These are phyloP conservation scores for Cafeteria roenbergensis DNA, from an alignment of 108 stramenopile genomes.

Conservation along the genomic window DNA sequence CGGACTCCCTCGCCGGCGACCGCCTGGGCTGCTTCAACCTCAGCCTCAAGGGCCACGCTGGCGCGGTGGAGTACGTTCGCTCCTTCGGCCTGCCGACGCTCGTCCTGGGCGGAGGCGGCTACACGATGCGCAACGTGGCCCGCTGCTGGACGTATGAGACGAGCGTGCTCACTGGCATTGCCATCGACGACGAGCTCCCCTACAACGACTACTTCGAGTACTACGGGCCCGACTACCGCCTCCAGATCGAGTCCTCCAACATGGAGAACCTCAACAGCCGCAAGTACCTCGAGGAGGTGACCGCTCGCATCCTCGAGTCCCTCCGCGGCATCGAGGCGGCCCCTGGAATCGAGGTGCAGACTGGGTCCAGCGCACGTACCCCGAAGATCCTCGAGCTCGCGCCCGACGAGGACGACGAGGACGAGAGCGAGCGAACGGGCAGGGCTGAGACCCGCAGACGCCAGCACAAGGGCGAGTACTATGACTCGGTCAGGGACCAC, in stretches of 20 bases:
- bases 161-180: conserved; percentile 54
- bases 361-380: conserved; percentile 67
- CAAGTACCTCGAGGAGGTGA: conserved; percentile 40
- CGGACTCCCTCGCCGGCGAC: conserved; percentile 90
- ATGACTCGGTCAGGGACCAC: conserved; percentile 7
- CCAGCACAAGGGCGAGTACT: conserved; percentile 17
- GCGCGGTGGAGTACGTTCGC: conserved; percentile 72
- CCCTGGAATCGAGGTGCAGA: conserved; percentile 79
- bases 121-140: conserved; percentile 94
- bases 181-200: conserved; percentile 78
- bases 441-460: neutral
- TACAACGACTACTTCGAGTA: conserved; percentile 99
- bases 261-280: conserved; percentile 68
- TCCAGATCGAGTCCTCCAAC: conserved; percentile 72
- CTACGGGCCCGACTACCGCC: conserved; percentile 88
- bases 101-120: conserved; percentile 94
- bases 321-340: conserved; percentile 58
- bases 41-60: conserved; percentile 76
- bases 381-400: conserved; percentile 26
- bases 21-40: conserved; percentile 98
- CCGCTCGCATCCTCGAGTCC: conserved; percentile 61
- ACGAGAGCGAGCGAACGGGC: conserved; percentile 5
- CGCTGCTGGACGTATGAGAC: conserved; percentile 94
- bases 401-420: conserved; percentile 34
- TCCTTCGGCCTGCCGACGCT: conserved; percentile 78